Evolutionary conservation across 495 filamentous ascomycete genomes (phyloP).

Genomic region (Penicillium cosmopolitanum): DNA sequence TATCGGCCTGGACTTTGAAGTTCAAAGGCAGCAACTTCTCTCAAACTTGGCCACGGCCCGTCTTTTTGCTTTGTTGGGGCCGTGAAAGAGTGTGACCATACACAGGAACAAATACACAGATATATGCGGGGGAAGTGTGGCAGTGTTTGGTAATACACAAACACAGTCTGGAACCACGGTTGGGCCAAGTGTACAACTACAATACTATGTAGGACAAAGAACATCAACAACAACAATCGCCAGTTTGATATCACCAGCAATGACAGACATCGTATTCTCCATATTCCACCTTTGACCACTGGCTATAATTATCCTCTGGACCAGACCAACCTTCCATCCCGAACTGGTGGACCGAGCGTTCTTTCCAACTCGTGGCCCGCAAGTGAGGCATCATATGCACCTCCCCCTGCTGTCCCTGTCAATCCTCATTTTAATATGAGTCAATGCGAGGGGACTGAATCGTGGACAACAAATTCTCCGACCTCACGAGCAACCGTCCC

Average conservation of each 20-base stretch:
- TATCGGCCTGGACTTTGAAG: not conserved
- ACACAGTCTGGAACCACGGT: not conserved
- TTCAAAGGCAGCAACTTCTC: constrained; percentile 2
- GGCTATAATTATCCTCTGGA: not conserved
- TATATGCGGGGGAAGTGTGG: not conserved
- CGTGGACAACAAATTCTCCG: constrained; percentile 32
- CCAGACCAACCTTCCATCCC: constrained; percentile 7
- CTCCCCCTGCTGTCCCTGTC: constrained; percentile 16
- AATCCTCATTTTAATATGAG: constrained; percentile 24
- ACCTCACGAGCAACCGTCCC: constrained; percentile 16
- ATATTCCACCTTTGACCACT: not conserved
- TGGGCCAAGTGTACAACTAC: too few species aligned
- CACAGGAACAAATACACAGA: not conserved
- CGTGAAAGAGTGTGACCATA: constrained; percentile 13
- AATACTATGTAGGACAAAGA: not conserved
- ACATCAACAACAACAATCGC: not conserved
- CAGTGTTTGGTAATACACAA: not conserved
- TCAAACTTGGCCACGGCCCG: not conserved
- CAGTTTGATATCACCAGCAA: not conserved
- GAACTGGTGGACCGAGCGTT: constrained; percentile 32
- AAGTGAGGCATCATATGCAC: constrained; percentile 25
- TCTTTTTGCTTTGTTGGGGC: constrained; percentile 15
- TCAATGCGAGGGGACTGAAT: constrained; percentile 26
- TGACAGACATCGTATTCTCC: not conserved
- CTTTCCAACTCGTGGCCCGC: constrained; percentile 8